phyloP scores from a whole-genome alignment of 169 alveolate genomes.

The Eimeria sp. region DNA sequence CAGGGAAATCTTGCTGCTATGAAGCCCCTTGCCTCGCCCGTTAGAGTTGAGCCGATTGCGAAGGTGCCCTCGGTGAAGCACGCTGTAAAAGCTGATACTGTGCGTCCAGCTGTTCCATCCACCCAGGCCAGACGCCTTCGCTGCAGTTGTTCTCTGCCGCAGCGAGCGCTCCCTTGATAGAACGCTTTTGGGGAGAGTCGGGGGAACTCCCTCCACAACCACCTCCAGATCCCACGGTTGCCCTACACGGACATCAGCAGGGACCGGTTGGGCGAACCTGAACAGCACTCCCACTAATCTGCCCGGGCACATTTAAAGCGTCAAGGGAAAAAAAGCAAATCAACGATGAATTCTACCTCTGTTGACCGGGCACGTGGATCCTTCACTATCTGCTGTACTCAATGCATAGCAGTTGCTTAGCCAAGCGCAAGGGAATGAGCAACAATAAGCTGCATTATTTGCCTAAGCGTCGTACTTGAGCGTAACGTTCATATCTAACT shows the following conservation, averaged over 20 bases:
- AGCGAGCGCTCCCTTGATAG: conserved; percentile 18
- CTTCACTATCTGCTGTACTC: neutral
- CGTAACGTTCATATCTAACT: neutral
- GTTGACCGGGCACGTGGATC: neutral
- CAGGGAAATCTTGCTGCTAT: neutral
- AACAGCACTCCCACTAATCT: neutral
- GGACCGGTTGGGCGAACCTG: conserved; percentile 54
- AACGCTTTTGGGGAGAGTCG: neutral
- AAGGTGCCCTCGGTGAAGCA: neutral
- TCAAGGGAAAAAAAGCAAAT: neutral
- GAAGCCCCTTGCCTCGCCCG: neutral
- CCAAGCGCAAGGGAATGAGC: neutral
- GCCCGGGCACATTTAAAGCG: neutral
- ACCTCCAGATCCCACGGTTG: conserved; percentile 71
- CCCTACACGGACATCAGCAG: conserved; percentile 53
- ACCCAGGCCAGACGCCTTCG: neutral
- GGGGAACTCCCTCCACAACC: neutral
- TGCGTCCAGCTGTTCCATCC: conserved; percentile 62
- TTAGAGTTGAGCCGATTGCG: neutral
- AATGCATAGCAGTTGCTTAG: neutral
- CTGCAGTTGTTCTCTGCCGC: conserved; percentile 8
- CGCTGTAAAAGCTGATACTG: neutral
- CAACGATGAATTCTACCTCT: neutral
- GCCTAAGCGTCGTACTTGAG: conserved; percentile 20
- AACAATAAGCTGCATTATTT: neutral